Evolutionary conservation across 2,329 filamentous ascomycete species (phyloP), one percentile per base, ranked within the genome.

Genomic region (Aspergillus viridinutans): DNA sequence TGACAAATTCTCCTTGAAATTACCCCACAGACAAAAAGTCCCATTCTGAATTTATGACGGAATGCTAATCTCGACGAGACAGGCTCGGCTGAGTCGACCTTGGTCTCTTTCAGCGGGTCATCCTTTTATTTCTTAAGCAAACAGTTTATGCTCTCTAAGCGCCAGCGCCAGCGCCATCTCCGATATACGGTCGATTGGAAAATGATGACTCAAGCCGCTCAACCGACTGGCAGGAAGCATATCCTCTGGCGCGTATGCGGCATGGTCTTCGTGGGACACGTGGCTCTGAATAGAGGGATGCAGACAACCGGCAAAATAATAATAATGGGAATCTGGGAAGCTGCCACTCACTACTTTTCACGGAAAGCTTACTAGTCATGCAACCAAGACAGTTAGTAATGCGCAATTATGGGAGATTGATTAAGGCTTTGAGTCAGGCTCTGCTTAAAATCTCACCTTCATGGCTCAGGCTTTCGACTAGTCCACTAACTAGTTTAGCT

Each of bases 201-300:
- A 49, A 29, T 29, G 21, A 43, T 49, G 55, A 12, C 47, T 45
- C 49, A 35, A 55, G 53, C 57, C 53, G 43, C 42, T 45, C 45
- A 42, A 55, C 55, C 57, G 50, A 45, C 49, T 21, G n/a, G 32
- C 21, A 35, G 29, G 17, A 51, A 17, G 32, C 49, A 51, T 55
- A 52, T 57, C 29, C 42, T 58, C 58, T 56, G 60, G 61, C 62
- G 63, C 58, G 60, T 65, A 63, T 55, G 49, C 29, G 49, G 32
- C 52, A 56, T 55, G 38, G 52, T 50, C 32, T 17, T 49, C 53
- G 52, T 42, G 42, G 49, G 52, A 63, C 63, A 65, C 61, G 63
- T 65, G 63, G 61, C 50, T 55, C 29, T 20, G 54, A 53, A 60
- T 57, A 56, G 53, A 62, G 59, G 56, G 56, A 62, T 43, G 58